phyloP scores from a whole-genome alignment of 2,329 filamentous ascomycete genomes.

The Monosporascus cannonballus region DNA sequence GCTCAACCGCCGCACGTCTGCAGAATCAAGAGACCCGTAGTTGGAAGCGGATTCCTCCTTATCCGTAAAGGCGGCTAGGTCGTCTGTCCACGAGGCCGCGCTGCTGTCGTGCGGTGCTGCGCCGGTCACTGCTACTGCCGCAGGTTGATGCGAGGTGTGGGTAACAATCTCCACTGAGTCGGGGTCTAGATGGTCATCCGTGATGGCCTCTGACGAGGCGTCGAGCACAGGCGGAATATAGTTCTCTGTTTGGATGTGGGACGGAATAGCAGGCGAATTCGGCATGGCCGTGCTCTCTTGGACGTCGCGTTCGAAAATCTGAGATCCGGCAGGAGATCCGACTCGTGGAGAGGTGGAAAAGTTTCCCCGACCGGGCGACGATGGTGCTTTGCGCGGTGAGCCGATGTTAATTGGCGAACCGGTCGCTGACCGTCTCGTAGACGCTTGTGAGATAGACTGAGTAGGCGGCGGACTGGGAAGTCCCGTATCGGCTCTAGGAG shows the following conservation, averaged over 20 bases:
- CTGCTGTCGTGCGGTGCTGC: conserved; percentile 33
- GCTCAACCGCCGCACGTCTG: conserved; percentile 76
- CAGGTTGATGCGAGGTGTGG: conserved; percentile 76
- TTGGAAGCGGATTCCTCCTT: conserved; percentile 61
- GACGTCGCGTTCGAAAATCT: conserved; percentile 92
- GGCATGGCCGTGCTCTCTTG: conserved; percentile 71
- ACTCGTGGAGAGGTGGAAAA: conserved; percentile 66
- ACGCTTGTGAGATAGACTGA: conserved; percentile 27
- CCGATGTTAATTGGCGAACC: conserved; percentile 38
- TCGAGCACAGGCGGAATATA: conserved; percentile 88
- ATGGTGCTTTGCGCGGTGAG: conserved; percentile 41
- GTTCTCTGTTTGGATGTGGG: conserved; percentile 91
- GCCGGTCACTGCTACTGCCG: conserved; percentile 59
- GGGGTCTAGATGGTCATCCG: conserved; percentile 75
- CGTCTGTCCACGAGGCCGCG: conserved; percentile 49
- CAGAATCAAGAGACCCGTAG: conserved; percentile 70
- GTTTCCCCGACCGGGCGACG: conserved; percentile 61
- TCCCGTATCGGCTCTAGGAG: conserved; percentile 23
- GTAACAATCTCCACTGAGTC: conserved; percentile 92
- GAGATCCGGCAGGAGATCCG: conserved; percentile 69
- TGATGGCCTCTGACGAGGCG: conserved; percentile 87
- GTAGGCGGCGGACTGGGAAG: conserved; percentile 26
- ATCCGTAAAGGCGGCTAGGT: conserved; percentile 49
- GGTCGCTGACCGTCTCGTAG: conserved; percentile 32
- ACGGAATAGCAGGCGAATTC: conserved; percentile 78